Evolutionary conservation across 2,329 filamentous ascomycete genomes (phyloP), one percentile per base, ranked within the genome.

Genomic region (Aspergillus viridinutans): DNA sequence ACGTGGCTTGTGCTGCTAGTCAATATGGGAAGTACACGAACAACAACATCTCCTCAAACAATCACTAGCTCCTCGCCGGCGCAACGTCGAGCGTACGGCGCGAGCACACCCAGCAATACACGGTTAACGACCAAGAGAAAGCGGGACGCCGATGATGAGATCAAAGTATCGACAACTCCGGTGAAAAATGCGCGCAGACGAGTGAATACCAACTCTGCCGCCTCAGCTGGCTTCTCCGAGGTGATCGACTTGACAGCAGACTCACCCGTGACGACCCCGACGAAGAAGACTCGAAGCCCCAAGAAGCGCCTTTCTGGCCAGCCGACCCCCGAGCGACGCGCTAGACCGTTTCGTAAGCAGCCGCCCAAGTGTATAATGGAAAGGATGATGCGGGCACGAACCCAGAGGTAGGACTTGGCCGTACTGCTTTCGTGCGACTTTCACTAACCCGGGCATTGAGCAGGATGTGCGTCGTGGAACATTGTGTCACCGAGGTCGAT

Each of bases 401-500:
- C 74, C 5, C 81, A 84, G 61, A 75, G 78, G 69, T 74, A 62
- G 17, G 63, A 20, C 28, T 14, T 29, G 20, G 14, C 32, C 7
- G 6, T 17, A 1, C 14, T 17, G 14, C 32, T 38, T 35, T 38
- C 14, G 3, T 38, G 32, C 32, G 32, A 17, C 14, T 7, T 17
- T 17, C 14, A 38, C 14, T 38, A 7, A 38, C 32, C 32, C 32
- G 32, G 32, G 4, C 32, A 38, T 38, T 38, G 32, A 23, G 14
- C 42, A 78, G 80, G 23, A 83, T 87, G 77, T 84, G 82, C 55
- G 78, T 86, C 7, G 74, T 87, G 23, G 77, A 79, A 45, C 78
- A 84, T 47, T 74, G 68, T 52, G 72, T 80, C 9, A 66, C 69
- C 40, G 76, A 75, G 4, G 78, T 75, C 4, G 73, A 77, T 1